A percentile compares a stretch with the other conserved stretches of the same genome.
These are phyloP conservation scores for Aspergillus sp. DNA, from an alignment of 2,329 filamentous ascomycete genomes.

Conservation along the genomic window DNA sequence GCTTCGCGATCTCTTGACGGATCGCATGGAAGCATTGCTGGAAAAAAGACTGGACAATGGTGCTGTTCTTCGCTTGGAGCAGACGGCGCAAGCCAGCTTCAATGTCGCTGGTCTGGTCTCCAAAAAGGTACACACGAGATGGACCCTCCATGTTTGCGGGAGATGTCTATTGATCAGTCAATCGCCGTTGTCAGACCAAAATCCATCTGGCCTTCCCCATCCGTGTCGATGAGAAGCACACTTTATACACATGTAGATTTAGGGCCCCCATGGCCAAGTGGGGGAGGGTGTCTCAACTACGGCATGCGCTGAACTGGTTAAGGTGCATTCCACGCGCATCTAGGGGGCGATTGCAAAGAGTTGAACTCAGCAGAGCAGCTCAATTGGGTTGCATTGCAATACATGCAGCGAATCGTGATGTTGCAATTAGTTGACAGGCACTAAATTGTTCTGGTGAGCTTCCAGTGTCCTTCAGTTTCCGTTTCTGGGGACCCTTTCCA, in stretches of 20 bases:
- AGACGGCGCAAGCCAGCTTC: slow-evolving; percentile 45
- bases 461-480: not conserved
- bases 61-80: slow-evolving; percentile 45
- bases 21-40: slow-evolving; percentile 46
- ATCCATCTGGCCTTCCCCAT: not conserved
- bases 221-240: slow-evolving; percentile 1
- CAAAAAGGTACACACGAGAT: slow-evolving; percentile 47
- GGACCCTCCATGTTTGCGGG: slow-evolving; percentile 31
- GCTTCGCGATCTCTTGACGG: slow-evolving; percentile 41
- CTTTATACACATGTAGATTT: slow-evolving; percentile 13
- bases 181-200: slow-evolving; percentile 11
- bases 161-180: slow-evolving; percentile 4
- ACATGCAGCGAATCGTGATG: slow-evolving; percentile 1
- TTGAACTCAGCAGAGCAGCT: not conserved
- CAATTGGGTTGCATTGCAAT: slow-evolving; percentile 10
- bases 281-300: slow-evolving; percentile 11
- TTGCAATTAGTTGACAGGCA: not conserved
- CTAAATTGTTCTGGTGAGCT: not conserved
- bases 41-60: slow-evolving; percentile 45
- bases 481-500: not conserved
- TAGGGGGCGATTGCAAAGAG: not conserved
- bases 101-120: slow-evolving; percentile 49
- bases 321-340: slow-evolving; percentile 10
- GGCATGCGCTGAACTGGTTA: slow-evolving; percentile 10
- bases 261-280: not conserved